Percentiles rank a stretch among this genome's conserved stretches.
Conservation (phyloP, 768 basidiomycete genomes). For the Mycena epipterygia region DNA sequence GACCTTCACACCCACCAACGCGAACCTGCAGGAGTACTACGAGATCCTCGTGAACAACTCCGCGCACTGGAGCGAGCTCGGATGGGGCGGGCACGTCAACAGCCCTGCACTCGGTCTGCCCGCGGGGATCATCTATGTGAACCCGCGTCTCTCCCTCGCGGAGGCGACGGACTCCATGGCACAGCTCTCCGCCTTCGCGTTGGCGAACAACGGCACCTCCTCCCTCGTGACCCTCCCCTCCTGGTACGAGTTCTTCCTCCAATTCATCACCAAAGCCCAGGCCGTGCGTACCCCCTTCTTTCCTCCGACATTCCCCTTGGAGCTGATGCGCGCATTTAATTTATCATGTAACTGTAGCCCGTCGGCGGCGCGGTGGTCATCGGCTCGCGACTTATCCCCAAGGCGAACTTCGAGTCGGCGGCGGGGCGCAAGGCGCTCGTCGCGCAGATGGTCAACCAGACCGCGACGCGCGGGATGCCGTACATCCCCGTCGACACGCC, state of each 20-base stretch:
- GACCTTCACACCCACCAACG: slow-evolving; percentile 1
- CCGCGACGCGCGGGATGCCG: slow-evolving; percentile 18
- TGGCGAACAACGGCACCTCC: slow-evolving; percentile 7
- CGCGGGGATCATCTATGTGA: slow-evolving; percentile 13
- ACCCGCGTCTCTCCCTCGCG: slow-evolving; percentile 12
- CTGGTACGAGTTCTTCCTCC: slow-evolving; percentile 6
- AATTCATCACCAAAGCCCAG: not conserved
- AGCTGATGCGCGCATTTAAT: not conserved
- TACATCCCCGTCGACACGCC: slow-evolving; percentile 31
- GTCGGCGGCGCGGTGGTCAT: slow-evolving; percentile 18
- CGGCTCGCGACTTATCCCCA: slow-evolving; percentile 45
- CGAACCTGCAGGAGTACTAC: slow-evolving; percentile 9
- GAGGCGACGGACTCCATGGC: slow-evolving; percentile 14
- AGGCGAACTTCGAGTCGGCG: slow-evolving; percentile 39
- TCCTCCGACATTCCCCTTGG: not conserved
- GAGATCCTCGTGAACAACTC: slow-evolving; percentile 18
- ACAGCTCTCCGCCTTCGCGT: slow-evolving; percentile 1
- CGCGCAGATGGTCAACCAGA: slow-evolving; percentile 28
- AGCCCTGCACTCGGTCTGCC: too few species aligned
- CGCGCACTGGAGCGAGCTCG: slow-evolving; percentile 12
- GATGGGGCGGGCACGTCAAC: slow-evolving; percentile 31
- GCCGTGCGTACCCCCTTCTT: slow-evolving; percentile 19
- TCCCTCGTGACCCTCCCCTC: slow-evolving; percentile 5
- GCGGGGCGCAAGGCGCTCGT: slow-evolving; percentile 34
- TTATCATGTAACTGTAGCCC: not conserved